Base-by-base conservation (phyloP, 148 eudicot genomes). In the Rhododendron kiyosumense region DNA sequence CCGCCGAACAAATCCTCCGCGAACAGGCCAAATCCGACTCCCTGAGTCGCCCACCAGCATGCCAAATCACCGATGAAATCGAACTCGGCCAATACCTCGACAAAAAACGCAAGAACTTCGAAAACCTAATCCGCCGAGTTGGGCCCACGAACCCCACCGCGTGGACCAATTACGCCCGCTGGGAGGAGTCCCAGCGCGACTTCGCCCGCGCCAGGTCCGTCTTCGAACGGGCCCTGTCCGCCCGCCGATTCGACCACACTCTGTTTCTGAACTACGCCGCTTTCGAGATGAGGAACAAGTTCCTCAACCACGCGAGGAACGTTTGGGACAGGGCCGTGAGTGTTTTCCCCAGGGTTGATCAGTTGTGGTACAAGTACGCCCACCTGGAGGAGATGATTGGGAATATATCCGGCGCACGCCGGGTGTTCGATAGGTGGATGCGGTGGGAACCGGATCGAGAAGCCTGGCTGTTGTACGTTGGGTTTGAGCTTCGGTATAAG, bases 111-210 rank as follows among this genome's bases (percentile, higher is more conserved):
- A 95, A 94, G 85, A 94, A 92, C 71, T 95, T 83, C 83, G 99
- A 96, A 83, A 96, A 91, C 87, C 84, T 95, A 30, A 93, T 95
- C 7, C 87, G 95, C 26, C 87, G 95, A 38, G 94, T 88, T 1
- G 83, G 98, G 41, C 92, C 93, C 82, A 89, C 93, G 82, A 89
- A 28, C 38, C 15, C 89, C 7, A 81, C 93, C 46, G 94, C 90
- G 14, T 96, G 97, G 97, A 91, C 93, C 20, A 93, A 93, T 87
- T 96, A 96, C 88, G 99, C 98, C 9, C 88, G 92, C 79, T 96
- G 98, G 99, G 98, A 95, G 61, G 99, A 96, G 89, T 93, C 96
- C 3, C 98, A 94, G 88, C 89, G 87, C 82, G 96, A 96, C n/a
- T 92, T 91, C 80, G 85, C 87, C 45, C 93, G 98, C 3, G 93